Evolutionary conservation across 78 protist species (phyloP).

Genomic region (Carpediemonas membranifera): DNA sequence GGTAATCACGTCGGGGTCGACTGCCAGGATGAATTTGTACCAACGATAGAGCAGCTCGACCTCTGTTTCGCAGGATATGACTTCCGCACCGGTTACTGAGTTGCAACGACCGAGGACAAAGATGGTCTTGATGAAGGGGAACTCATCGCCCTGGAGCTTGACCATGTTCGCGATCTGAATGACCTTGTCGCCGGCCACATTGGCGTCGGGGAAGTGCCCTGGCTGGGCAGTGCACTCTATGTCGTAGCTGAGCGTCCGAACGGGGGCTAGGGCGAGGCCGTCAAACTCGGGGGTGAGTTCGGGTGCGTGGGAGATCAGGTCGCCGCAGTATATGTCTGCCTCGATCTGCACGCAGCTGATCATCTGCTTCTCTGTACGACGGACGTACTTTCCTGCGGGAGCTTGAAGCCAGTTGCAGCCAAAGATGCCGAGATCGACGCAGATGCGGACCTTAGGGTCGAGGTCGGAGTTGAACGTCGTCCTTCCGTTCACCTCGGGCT

Average conservation of each 20-base stretch:
- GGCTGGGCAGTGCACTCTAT: constrained; percentile 91
- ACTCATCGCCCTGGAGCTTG: constrained; percentile 14
- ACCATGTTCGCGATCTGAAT: constrained; percentile 89
- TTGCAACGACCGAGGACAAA: constrained; percentile 73
- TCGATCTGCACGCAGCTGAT: constrained; percentile 51
- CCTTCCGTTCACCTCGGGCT: neutral
- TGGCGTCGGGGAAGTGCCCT: constrained; percentile 93
- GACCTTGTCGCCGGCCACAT: constrained; percentile 88
- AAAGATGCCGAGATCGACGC: constrained; percentile 61
- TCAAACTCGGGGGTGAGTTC: too few species aligned
- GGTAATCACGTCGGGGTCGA: constrained; percentile 85
- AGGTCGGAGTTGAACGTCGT: constrained; percentile 83
- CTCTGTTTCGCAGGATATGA: constrained; percentile 58
- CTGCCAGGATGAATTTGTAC: constrained; percentile 26
- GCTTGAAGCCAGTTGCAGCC: neutral
- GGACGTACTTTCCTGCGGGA: neutral
- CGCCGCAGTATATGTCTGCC: constrained; percentile 34
- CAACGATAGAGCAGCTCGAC: constrained; percentile 51
- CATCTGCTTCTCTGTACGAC: neutral
- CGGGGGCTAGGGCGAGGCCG: neutral
- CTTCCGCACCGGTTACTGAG: constrained; percentile 78
- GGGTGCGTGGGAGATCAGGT: constrained; percentile 23
- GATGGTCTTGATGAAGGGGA: constrained; percentile 48
- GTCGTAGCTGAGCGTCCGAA: constrained; percentile 19
- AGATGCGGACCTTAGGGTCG: constrained; percentile 75